Evolutionary conservation across 805 yeast genomes (phyloP).

Genomic region (Kodamaea hsintzibuensis): DNA sequence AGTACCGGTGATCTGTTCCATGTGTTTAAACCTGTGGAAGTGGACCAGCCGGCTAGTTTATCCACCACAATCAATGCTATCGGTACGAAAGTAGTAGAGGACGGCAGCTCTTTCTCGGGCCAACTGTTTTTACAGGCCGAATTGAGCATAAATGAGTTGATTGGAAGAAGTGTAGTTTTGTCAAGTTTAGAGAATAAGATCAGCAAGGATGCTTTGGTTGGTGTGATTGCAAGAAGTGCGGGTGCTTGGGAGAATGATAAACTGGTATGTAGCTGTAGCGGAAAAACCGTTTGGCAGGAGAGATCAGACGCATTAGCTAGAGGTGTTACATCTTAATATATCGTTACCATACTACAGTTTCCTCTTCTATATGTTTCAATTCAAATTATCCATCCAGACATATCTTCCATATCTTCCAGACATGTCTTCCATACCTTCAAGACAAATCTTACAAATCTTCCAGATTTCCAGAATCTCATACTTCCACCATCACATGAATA

Average conservation of each 20-base stretch:
- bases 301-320: constrained; percentile 68
- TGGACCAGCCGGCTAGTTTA: constrained; percentile 23
- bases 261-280: constrained; percentile 90
- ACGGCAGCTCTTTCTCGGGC: constrained; percentile 27
- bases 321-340: constrained; percentile 42
- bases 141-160: constrained; percentile 55
- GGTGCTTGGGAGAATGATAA: constrained; percentile 97
- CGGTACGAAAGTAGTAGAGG: constrained; percentile 30
- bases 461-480: no score
- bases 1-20: constrained; percentile 58
- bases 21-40: constrained; percentile 42
- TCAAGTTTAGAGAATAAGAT: constrained; percentile 41
- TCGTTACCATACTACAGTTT: no score
- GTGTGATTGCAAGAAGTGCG: constrained; percentile 94
- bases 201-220: constrained; percentile 55
- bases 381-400: no score
- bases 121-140: constrained; percentile 43
- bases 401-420: no score
- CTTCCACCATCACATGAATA: background rate
- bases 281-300: constrained; percentile 96
- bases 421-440: no score
- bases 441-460: no score
- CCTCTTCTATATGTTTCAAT: no score
- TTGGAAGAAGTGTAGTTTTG: constrained; percentile 67
- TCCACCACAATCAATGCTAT: constrained; percentile 34